Evolutionary conservation across 2,329 filamentous ascomycete genomes (phyloP).

Genomic region (Cercospora beticola): DNA sequence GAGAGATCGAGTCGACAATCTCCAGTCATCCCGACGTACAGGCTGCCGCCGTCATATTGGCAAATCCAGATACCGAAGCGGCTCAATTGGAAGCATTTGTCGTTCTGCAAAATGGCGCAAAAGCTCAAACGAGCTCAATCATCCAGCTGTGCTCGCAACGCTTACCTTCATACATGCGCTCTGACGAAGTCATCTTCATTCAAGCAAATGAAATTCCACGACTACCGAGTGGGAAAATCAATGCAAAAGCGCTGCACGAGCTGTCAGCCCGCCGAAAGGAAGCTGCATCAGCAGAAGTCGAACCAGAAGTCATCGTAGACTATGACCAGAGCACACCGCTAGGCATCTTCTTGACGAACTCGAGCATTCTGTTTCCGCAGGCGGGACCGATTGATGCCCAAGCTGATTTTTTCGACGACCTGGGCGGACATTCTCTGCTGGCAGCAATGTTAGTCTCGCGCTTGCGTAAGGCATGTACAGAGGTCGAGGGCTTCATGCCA

Average conservation of each 20-base stretch:
- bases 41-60: constrained; percentile 41
- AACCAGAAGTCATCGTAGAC: background rate
- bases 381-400: constrained; percentile 45
- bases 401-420: constrained; percentile 66
- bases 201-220: constrained; percentile 27
- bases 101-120: constrained; percentile 21
- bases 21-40: constrained; percentile 69
- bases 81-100: constrained; percentile 31
- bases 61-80: constrained; percentile 23
- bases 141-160: constrained; percentile 22
- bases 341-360: constrained; percentile 12
- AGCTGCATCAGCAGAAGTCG: constrained; percentile 2
- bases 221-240: constrained; percentile 32
- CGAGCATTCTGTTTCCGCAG: constrained; percentile 47
- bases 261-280: constrained; percentile 21
- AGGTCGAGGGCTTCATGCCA: constrained; percentile 16
- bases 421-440: constrained; percentile 73
- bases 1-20: constrained; percentile 82
- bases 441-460: constrained; percentile 45
- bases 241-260: constrained; percentile 29
- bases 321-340: constrained; percentile 16
- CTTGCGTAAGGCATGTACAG: constrained; percentile 17
- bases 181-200: constrained; percentile 28
- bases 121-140: constrained; percentile 22
- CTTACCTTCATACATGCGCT: constrained; percentile 31